Evolutionary conservation across 768 basidiomycete genomes (phyloP).

Genomic region (Lactarius pseudohatsudake): DNA sequence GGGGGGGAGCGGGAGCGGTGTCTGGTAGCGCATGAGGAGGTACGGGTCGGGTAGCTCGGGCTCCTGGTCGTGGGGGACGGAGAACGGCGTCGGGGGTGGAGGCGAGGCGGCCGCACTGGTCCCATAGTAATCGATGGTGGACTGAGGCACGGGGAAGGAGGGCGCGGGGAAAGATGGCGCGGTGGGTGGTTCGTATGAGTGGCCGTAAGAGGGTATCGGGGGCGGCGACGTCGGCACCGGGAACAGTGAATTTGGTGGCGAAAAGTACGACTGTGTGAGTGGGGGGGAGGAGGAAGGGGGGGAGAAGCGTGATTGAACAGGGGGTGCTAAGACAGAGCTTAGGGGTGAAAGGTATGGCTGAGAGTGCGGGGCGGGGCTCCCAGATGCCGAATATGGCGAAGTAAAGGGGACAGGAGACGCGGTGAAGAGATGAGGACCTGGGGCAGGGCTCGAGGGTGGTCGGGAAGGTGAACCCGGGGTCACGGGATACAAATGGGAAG

Average conservation of each 20-base stretch:
- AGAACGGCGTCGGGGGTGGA: conserved; percentile 1
- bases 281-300: conserved; percentile 10
- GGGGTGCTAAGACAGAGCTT: neutral
- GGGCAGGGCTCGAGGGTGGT: neutral
- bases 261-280: neutral
- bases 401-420: neutral
- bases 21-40: conserved; percentile 48
- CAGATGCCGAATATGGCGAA: neutral
- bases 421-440: neutral
- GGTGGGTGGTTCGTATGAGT: neutral
- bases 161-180: conserved; percentile 3
- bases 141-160: conserved; percentile 9
- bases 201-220: conserved; percentile 1
- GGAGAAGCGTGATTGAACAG: neutral
- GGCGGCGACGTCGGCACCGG: conserved; percentile 15
- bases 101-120: conserved; percentile 31
- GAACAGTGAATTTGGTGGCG: neutral
- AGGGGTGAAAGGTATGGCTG: conserved; percentile 12
- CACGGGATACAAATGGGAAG: neutral
- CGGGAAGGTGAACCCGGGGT: neutral
- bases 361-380: neutral
- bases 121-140: conserved; percentile 28
- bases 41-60: conserved; percentile 47
- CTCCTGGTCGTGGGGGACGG: conserved; percentile 27
- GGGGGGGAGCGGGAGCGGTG: conserved; percentile 53